Evolutionary conservation across 1,284 basidiomycete genomes (phyloP).

Genomic region (Ustilago curta): DNA sequence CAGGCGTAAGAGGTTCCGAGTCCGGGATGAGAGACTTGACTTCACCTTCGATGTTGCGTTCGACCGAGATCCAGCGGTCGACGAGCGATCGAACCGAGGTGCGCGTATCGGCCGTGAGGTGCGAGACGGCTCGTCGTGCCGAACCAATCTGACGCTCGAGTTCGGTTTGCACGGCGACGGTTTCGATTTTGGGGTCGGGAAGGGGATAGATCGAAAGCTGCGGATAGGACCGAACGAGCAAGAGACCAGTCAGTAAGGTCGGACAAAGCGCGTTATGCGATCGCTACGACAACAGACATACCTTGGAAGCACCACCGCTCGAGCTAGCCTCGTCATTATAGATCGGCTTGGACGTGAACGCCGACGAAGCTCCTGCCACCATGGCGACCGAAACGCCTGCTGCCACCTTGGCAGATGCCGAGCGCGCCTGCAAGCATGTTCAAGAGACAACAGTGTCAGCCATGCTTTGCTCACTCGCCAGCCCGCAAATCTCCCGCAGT

Average conservation of each 20-base stretch:
- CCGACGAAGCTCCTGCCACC: constrained; percentile 30
- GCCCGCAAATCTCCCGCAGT: no score
- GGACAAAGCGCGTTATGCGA: neutral
- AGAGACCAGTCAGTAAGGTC: neutral
- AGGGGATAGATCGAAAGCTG: constrained; percentile 60
- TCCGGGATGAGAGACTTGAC: constrained; percentile 83
- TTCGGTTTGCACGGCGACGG: constrained; percentile 58
- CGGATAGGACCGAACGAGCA: neutral
- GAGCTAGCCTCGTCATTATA: constrained; percentile 38
- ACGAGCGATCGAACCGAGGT: constrained; percentile 39
- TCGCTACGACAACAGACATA: constrained; percentile 6
- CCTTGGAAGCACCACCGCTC: constrained; percentile 28
- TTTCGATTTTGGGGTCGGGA: constrained; percentile 42
- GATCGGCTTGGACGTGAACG: constrained; percentile 26
- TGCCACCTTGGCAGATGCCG: constrained; percentile 30
- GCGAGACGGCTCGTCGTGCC: constrained; percentile 48
- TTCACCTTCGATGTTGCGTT: constrained; percentile 71
- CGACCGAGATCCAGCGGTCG: constrained; percentile 59
- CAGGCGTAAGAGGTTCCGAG: constrained; percentile 85
- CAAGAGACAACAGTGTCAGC: constrained; percentile 11
- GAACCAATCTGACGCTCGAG: constrained; percentile 60
- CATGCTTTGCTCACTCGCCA: neutral
- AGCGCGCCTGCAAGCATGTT: constrained; percentile 15
- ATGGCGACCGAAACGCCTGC: constrained; percentile 27
- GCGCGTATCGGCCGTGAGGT: constrained; percentile 39